Conservation (phyloP, 2,329 filamentous ascomycete genomes). For the Ramularia collo-cygni region DNA sequence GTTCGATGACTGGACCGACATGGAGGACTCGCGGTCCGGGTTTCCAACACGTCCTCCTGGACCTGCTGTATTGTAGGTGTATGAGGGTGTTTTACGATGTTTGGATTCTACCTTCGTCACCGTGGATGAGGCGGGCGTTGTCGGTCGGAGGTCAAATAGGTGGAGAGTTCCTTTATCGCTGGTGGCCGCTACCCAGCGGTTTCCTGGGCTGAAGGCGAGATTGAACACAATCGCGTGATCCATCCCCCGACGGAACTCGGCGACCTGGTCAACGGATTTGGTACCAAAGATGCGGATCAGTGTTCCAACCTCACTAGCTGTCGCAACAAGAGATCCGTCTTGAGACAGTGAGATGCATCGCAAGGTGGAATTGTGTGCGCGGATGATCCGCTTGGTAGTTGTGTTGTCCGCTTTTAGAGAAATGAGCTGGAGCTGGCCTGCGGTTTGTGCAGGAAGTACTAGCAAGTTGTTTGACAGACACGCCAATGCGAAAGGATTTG, state of each 20-base stretch:
- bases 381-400: conserved; percentile 74
- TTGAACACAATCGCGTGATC: conserved; percentile 85
- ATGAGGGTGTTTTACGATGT: conserved; percentile 4
- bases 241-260: conserved; percentile 80
- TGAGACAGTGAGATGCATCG: conserved; percentile 72
- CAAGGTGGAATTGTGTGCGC: conserved; percentile 74
- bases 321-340: conserved; percentile 76
- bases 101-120: not conserved
- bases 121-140: conserved; percentile 23
- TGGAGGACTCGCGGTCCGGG: not conserved
- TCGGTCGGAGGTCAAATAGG: conserved; percentile 74
- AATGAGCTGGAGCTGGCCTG: conserved; percentile 84
- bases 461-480: conserved; percentile 66
- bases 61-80: conserved; percentile 9
- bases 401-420: conserved; percentile 64
- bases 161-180: conserved; percentile 96
- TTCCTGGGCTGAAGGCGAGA: conserved; percentile 77
- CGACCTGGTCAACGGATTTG: conserved; percentile 68
- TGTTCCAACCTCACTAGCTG: conserved; percentile 88
- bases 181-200: conserved; percentile 75
- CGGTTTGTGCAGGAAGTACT: conserved; percentile 78
- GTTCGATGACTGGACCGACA: not conserved
- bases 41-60: not conserved
- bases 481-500: conserved; percentile 76
- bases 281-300: conserved; percentile 81